Base-by-base conservation (phyloP, 2,329 filamentous ascomycete genomes). In the Chaetomiaceae sp. region DNA sequence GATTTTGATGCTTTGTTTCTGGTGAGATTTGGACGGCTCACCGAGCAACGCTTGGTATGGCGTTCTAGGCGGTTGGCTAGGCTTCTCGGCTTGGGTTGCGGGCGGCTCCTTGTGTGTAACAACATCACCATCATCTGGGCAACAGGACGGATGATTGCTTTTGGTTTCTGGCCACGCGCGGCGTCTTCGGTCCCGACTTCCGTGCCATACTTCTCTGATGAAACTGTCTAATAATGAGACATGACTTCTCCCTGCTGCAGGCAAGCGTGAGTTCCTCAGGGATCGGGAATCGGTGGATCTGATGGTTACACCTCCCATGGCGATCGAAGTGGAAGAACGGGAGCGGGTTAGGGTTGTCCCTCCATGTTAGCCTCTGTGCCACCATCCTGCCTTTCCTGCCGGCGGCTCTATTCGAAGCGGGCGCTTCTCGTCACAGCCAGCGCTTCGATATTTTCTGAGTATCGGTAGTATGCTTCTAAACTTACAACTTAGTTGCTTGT, bases 181-280 rank as follows among this genome's bases (percentile, higher is more conserved):
- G 17, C 34, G n/a, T 22, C 20, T 42, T 26, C 17, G 26, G 22
- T 29, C 17, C 27, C 30, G 11, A 7, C 17, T 33, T n/a, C 19
- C 26, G 34, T 26, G 22, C 17, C 30, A n/a, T n/a, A 9, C 29
- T 15, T 27, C 17, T 24, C 18, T 30, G 20, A 4, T 30, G 20
- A 4, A 11, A 19, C 18, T 22, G 35, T 15, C 12, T 22, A 34
- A 48, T 43, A 43, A 44, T 48, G 46, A 48, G 45, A 48, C 36
- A 40, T 43, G 45, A 43, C 35, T 48, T 43, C 39, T 47, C 39
- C 40, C 29, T 35, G 45, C 34, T 38, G 29, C 15, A 19, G 12
- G 17, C 44, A n/a, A 17, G n/a, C 10, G 14, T 10, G 32, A 20
- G 29, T n/a, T 12, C 10, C 17, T 18, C 33, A 19, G 33, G 10